These are phyloP conservation scores for Rusavskia elegans DNA, from an alignment of 495 filamentous ascomycete genomes.

Conservation along the genomic window DNA sequence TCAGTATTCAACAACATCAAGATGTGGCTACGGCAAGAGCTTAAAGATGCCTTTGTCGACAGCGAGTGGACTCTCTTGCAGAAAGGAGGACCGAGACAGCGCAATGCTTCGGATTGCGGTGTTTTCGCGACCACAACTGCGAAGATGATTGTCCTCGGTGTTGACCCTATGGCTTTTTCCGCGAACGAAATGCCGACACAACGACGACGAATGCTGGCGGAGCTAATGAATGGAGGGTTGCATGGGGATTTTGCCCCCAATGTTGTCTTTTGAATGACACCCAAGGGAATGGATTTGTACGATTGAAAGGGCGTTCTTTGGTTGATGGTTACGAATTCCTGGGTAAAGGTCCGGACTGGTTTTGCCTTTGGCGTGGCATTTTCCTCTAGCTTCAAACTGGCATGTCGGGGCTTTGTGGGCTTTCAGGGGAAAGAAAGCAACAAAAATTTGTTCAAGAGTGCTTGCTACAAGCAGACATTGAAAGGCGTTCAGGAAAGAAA, in stretches of 20 bases:
- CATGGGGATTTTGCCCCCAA: constrained; percentile 11
- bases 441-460: no score
- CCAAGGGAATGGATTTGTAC: no score
- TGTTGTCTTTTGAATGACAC: constrained; percentile 1
- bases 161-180: constrained; percentile 44
- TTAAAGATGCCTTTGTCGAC: constrained; percentile 38
- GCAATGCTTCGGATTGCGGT: constrained; percentile 65
- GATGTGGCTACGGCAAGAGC: constrained; percentile 40
- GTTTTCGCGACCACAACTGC: constrained; percentile 64
- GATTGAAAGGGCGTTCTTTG: no score
- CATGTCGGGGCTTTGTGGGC: no score
- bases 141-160: constrained; percentile 47
- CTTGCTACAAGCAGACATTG: no score
- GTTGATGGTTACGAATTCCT: no score
- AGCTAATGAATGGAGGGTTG: constrained; percentile 53
- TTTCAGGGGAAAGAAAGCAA: no score
- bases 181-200: constrained; percentile 40
- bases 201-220: constrained; percentile 48
- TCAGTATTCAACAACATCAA: constrained; percentile 26
- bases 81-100: constrained; percentile 34
- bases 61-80: constrained; percentile 44
- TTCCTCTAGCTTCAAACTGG: no score
- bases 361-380: no score
- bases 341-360: no score
- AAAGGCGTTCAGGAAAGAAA: no score